phyloP scores from a whole-genome alignment of 306 rosid species.

The Citrullus colocynthis region DNA sequence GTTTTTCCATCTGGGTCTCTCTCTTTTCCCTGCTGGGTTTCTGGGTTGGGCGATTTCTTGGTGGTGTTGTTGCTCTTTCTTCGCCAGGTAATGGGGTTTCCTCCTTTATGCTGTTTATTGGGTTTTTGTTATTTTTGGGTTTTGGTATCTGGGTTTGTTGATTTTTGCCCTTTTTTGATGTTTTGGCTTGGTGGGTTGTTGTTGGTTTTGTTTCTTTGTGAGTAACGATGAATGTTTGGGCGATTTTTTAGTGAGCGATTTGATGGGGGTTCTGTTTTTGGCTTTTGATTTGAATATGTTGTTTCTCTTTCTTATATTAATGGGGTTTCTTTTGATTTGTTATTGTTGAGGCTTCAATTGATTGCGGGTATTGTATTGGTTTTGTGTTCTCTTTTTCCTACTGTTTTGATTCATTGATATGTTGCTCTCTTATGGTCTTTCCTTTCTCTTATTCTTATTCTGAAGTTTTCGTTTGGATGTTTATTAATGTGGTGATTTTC shows the following conservation, averaged over 20 bases:
- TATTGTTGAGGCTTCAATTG: background rate
- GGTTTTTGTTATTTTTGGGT: background rate
- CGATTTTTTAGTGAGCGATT: background rate
- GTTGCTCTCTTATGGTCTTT: background rate
- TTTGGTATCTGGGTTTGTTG: background rate
- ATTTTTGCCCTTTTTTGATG: background rate
- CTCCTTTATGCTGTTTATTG: background rate
- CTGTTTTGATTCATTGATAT: background rate
- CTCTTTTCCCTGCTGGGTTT: background rate
- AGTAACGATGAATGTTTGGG: background rate
- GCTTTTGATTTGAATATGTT: background rate
- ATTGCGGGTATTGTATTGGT: background rate
- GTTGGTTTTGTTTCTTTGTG: background rate
- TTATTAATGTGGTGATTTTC: background rate
- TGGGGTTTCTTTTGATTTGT: background rate
- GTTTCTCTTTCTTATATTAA: background rate
- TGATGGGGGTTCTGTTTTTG: background rate
- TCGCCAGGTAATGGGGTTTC: conserved; percentile 20
- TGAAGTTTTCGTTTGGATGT: background rate
- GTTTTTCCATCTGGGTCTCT: background rate
- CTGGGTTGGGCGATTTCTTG: background rate
- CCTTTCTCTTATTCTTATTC: background rate
- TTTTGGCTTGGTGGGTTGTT: conserved; percentile 5
- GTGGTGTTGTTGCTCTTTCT: background rate
- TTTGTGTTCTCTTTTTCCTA: background rate